Conservation (phyloP, 176 grass and related monocot genomes). For the Tuctoria greenei region DNA sequence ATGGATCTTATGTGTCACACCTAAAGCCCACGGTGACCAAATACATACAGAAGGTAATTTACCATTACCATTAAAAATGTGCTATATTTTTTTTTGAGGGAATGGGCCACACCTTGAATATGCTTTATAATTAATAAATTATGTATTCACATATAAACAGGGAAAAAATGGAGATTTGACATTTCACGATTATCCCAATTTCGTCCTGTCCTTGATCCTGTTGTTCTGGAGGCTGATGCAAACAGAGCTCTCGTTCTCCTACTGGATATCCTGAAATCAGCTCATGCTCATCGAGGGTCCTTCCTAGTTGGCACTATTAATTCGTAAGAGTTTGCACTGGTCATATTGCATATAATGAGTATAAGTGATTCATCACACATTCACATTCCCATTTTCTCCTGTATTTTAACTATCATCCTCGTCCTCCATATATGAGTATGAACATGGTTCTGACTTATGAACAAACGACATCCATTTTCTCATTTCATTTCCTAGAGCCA, state of each 20-base stretch:
- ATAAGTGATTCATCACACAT: slow-evolving; percentile 17
- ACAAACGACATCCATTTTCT: neutral
- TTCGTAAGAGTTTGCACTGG: slow-evolving; percentile 56
- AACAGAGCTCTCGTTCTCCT: slow-evolving; percentile 63
- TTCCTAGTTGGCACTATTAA: slow-evolving; percentile 82
- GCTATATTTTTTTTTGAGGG: neutral
- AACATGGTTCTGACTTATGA: slow-evolving; percentile 16
- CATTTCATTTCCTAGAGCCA: neutral
- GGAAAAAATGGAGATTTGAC: slow-evolving; percentile 58
- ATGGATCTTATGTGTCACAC: slow-evolving; percentile 70
- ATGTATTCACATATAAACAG: slow-evolving; percentile 51
- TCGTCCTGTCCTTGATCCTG: slow-evolving; percentile 61
- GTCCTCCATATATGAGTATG: slow-evolving; percentile 16
- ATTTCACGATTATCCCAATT: slow-evolving; percentile 55
- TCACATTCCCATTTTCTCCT: neutral
- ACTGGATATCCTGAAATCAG: slow-evolving; percentile 73
- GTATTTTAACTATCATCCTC: neutral
- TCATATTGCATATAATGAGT: slow-evolving; percentile 30
- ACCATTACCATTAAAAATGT: slow-evolving; percentile 31
- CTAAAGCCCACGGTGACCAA: slow-evolving; percentile 49
- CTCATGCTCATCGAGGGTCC: slow-evolving; percentile 61
- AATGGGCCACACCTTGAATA: slow-evolving; percentile 13
- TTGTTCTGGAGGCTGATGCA: slow-evolving; percentile 72
- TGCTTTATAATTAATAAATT: slow-evolving; percentile 26
- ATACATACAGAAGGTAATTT: slow-evolving; percentile 51